A percentile compares a stretch with the other conserved stretches of the same genome.
Conservation (phyloP, 495 filamentous ascomycete genomes). For the Lasiosphaeris hirsuta region DNA sequence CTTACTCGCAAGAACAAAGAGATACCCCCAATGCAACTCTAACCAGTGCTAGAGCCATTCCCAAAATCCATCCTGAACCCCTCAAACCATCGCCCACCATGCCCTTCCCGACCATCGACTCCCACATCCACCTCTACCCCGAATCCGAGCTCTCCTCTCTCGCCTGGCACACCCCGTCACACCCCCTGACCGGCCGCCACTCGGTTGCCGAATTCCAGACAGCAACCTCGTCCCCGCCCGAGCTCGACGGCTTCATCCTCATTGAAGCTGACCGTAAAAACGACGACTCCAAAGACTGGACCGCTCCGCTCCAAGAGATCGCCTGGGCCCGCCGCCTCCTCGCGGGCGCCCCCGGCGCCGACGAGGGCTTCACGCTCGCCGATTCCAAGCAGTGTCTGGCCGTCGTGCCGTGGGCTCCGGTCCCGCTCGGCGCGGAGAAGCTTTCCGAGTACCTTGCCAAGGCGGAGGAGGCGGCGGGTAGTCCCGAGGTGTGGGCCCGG, state of each 20-base stretch:
- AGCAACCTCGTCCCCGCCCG: constrained; percentile 29
- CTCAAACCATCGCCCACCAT: background rate
- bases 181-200: constrained; percentile 57
- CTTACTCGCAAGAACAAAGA: background rate
- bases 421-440: constrained; percentile 55
- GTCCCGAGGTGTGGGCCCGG: constrained; percentile 38
- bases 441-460: constrained; percentile 49
- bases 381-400: constrained; percentile 58
- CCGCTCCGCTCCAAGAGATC: constrained; percentile 65
- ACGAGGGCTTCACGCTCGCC: constrained; percentile 55
- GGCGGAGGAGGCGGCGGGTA: constrained; percentile 49
- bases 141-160: constrained; percentile 58
- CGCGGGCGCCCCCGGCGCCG: constrained; percentile 50
- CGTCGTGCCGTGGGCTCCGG: constrained; percentile 78
- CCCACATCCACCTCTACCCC: constrained; percentile 85
- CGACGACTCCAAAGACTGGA: constrained; percentile 47
- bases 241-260: constrained; percentile 68
- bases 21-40: background rate
- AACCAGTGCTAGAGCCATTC: background rate
- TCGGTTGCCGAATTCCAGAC: constrained; percentile 58
- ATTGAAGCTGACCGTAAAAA: constrained; percentile 76
- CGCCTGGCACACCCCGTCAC: constrained; percentile 58
- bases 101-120: constrained; percentile 61
- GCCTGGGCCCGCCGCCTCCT: constrained; percentile 62
- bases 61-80: background rate